Conservation (phyloP, 129 eudicot genomes). For the Artemisia tridentata region DNA sequence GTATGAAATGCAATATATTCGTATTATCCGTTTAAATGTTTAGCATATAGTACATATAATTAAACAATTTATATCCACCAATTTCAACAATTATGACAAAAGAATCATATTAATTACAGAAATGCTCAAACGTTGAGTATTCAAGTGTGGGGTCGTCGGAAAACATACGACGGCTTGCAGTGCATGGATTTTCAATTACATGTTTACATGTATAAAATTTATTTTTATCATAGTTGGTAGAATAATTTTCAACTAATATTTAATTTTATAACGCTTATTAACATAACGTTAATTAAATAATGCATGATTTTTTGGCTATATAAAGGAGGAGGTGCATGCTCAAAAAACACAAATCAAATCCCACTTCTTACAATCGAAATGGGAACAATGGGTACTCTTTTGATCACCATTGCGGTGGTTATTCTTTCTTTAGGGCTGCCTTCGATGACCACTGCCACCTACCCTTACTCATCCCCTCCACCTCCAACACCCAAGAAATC, state of each 20-base stretch:
- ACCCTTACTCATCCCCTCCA: slow-evolving; percentile 46
- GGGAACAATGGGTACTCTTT: slow-evolving; percentile 48
- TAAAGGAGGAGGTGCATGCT: slow-evolving; percentile 28
- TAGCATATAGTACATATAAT: too few relatives aligned
- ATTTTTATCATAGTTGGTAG: slow-evolving; percentile 28
- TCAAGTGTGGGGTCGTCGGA: neutral
- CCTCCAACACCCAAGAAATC: slow-evolving; percentile 41
- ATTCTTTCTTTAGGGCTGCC: slow-evolving; percentile 41
- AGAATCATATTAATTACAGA: neutral
- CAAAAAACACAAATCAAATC: slow-evolving; percentile 31
- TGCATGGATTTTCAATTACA: slow-evolving; percentile 6
- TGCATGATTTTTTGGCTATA: slow-evolving; percentile 17
- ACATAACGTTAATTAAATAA: neutral
- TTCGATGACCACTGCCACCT: slow-evolving; percentile 34
- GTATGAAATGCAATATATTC: too few relatives aligned
- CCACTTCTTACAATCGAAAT: slow-evolving; percentile 28
- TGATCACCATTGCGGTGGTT: slow-evolving; percentile 40
- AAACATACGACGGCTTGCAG: slow-evolving; percentile 10
- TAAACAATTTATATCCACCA: too few relatives aligned
- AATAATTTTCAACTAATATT: slow-evolving; percentile 3
- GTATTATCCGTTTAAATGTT: too few relatives aligned
- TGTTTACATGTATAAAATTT: neutral
- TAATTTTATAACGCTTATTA: neutral
- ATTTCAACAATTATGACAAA: neutral
- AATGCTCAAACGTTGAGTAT: slow-evolving; percentile 18